Evolutionary conservation across 139 green algal species (phyloP).

Genomic region (Nannochloris sp.): DNA sequence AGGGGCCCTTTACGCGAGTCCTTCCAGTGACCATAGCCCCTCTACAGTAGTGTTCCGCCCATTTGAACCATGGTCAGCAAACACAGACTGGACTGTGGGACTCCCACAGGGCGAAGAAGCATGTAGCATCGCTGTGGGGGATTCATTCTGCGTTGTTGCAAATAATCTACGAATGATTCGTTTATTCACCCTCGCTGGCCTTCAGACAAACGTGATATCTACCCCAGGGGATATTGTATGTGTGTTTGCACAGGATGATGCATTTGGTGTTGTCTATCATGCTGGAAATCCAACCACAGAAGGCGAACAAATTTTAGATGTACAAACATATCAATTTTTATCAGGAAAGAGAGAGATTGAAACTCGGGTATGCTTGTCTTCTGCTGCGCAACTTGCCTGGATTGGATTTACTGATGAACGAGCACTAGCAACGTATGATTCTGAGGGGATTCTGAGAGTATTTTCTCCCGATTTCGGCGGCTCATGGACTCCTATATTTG

Average conservation of each 20-base stretch:
- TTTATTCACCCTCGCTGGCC: conserved; percentile 51
- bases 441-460: conserved; percentile 40
- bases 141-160: conserved; percentile 46
- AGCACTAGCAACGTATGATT: conserved; percentile 51
- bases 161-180: conserved; percentile 58
- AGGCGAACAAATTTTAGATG: conserved; percentile 38
- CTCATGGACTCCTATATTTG: conserved; percentile 61
- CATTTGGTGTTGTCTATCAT: conserved; percentile 41
- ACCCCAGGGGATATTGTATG: conserved; percentile 46
- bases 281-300: conserved; percentile 12
- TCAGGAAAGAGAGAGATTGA: conserved; percentile 14
- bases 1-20: conserved; percentile 53
- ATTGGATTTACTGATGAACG: conserved; percentile 67
- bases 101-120: conserved; percentile 64
- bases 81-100: conserved; percentile 61
- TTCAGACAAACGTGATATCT: conserved; percentile 37
- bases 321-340: conserved; percentile 31
- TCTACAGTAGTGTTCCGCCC: conserved; percentile 56
- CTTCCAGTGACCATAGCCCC: conserved; percentile 11
- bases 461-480: conserved; percentile 51
- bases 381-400: conserved; percentile 51
- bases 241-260: conserved; percentile 33
- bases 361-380: conserved; percentile 44
- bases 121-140: conserved; percentile 47
- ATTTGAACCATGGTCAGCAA: conserved; percentile 66